These are phyloP conservation scores for Cyclotella distinguenda DNA, from an alignment of 108 stramenopile species.

Conservation along the genomic window DNA sequence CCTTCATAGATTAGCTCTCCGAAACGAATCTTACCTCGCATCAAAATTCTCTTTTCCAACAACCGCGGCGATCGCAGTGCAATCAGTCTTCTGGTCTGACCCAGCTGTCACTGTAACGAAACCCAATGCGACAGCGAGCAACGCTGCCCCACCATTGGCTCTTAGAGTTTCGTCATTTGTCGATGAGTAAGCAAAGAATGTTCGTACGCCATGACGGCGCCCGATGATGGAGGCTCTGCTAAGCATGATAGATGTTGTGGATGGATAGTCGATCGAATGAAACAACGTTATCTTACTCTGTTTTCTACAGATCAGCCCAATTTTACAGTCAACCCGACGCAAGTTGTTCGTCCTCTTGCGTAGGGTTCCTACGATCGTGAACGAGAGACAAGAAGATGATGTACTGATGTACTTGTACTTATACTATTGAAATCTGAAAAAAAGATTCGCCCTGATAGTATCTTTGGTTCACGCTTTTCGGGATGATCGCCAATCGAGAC, in stretches of 20 bases:
- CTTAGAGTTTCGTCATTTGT: neutral
- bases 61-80: constrained; percentile 51
- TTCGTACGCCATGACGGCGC: neutral
- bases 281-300: too few relatives aligned
- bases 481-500: constrained; percentile 1
- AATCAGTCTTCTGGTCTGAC: constrained; percentile 27
- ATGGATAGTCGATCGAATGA: too few relatives aligned
- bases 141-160: neutral
- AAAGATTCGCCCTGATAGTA: neutral
- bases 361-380: too few relatives aligned
- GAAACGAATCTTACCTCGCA: constrained; percentile 35
- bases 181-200: neutral
- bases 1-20: neutral
- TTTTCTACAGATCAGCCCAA: too few relatives aligned
- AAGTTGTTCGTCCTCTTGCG: too few relatives aligned
- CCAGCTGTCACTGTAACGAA: neutral
- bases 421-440: too few relatives aligned
- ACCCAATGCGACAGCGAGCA: constrained; percentile 1
- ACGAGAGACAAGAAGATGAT: too few relatives aligned
- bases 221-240: constrained; percentile 4
- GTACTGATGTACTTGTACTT: too few relatives aligned
- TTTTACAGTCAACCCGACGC: too few relatives aligned
- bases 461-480: neutral
- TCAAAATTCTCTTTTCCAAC: constrained; percentile 48
- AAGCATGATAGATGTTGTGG: neutral